Percentiles rank a stretch among this genome's conserved stretches.
These are phyloP conservation scores for Pleurotus eryngii DNA, from an alignment of 768 basidiomycete genomes.

Conservation along the genomic window DNA sequence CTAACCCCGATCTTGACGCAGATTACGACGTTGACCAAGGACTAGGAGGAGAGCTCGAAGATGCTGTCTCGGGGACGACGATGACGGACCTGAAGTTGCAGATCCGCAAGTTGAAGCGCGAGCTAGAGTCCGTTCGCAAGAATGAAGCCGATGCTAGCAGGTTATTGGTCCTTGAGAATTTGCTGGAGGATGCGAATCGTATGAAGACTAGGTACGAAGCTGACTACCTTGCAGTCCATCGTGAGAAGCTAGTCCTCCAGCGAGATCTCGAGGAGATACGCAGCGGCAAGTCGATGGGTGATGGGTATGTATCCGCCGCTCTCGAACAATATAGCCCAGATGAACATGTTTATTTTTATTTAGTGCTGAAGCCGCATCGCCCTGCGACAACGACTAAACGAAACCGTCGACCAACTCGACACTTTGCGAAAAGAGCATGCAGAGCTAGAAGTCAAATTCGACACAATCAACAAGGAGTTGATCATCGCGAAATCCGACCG, in stretches of 20 bases:
- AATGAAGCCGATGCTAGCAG: constrained; percentile 76
- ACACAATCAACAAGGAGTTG: constrained; percentile 62
- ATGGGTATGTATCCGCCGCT: constrained; percentile 55
- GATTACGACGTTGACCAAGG: constrained; percentile 53
- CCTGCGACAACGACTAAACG: constrained; percentile 81
- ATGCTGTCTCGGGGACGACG: constrained; percentile 77
- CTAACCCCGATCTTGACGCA: constrained; percentile 26
- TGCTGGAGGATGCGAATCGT: constrained; percentile 86
- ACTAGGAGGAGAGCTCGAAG: constrained; percentile 83
- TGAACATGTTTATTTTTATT: background rate
- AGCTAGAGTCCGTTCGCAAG: constrained; percentile 70
- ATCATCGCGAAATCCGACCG: constrained; percentile 84
- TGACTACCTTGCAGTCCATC: constrained; percentile 82
- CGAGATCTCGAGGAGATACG: constrained; percentile 86
- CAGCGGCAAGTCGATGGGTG: constrained; percentile 78
- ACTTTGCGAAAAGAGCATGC: constrained; percentile 61
- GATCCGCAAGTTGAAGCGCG: constrained; percentile 75
- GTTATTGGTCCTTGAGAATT: constrained; percentile 83
- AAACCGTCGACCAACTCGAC: constrained; percentile 82
- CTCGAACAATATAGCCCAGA: constrained; percentile 1
- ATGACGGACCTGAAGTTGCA: constrained; percentile 92
- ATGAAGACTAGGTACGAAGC: constrained; percentile 87
- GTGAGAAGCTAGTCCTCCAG: constrained; percentile 77
- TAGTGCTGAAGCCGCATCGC: constrained; percentile 86
- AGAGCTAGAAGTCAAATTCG: constrained; percentile 68